Evolutionary conservation across 108 stramenopile genomes (phyloP).

Genomic region (Pseudonitzschia delicatissima): DNA sequence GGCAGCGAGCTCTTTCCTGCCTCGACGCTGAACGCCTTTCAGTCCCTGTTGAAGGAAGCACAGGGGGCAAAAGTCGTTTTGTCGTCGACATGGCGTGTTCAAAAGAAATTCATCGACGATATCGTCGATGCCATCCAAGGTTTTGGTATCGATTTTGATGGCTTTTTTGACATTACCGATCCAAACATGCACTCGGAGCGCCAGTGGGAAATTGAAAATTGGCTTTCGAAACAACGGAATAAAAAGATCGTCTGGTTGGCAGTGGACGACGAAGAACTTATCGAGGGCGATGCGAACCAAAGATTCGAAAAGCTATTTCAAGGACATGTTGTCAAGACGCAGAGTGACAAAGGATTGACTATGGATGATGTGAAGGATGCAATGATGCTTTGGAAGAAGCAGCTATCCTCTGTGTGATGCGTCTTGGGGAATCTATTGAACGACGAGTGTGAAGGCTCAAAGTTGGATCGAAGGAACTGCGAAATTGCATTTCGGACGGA

Average conservation of each 20-base stretch:
- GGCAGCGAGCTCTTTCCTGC: constrained; percentile 47
- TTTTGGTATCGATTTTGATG: constrained; percentile 24
- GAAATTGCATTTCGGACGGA: too few species aligned
- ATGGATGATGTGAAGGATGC: constrained; percentile 38
- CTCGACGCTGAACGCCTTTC: constrained; percentile 11
- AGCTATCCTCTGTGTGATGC: constrained; percentile 31
- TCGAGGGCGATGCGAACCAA: constrained; percentile 38
- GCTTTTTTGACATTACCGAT: constrained; percentile 61
- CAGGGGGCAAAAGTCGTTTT: constrained; percentile 25
- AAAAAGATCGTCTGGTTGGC: constrained; percentile 51
- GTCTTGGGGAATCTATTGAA: too few species aligned
- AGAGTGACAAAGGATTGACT: constrained; percentile 53
- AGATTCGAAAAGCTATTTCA: constrained; percentile 22
- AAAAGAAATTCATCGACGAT: constrained; percentile 42
- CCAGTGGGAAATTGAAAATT: constrained; percentile 63
- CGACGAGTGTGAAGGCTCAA: too few species aligned
- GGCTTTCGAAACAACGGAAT: constrained; percentile 28
- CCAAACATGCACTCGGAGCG: constrained; percentile 53
- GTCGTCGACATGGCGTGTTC: constrained; percentile 68
- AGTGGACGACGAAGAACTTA: constrained; percentile 72
- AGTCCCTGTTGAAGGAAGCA: constrained; percentile 6
- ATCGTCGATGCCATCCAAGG: constrained; percentile 47
- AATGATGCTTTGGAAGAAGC: constrained; percentile 39
- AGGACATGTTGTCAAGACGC: constrained; percentile 49
- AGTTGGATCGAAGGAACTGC: too few species aligned